These are phyloP conservation scores for Blepharisma stoltei DNA, from an alignment of 73 alveolate genomes.

Conservation along the genomic window DNA sequence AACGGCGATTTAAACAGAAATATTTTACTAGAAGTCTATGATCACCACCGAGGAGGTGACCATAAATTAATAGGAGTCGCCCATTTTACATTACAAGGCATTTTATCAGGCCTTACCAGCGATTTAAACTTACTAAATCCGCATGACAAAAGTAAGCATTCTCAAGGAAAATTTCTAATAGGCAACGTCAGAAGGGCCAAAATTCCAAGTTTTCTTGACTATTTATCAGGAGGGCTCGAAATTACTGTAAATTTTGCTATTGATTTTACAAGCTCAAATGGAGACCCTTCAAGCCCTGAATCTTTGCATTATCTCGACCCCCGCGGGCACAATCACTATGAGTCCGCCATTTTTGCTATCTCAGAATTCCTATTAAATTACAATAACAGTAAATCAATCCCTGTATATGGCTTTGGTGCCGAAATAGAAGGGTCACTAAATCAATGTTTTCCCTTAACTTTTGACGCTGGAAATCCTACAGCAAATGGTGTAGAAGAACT, in stretches of 20 bases:
- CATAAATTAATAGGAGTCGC: not conserved
- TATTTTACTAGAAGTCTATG: conserved; percentile 18
- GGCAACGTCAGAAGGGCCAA: not conserved
- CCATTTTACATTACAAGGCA: conserved; percentile 2
- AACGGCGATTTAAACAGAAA: conserved; percentile 7
- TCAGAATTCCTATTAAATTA: conserved; percentile 75
- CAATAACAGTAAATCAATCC: conserved; percentile 73
- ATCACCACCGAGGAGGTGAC: not conserved
- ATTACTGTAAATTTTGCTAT: conserved; percentile 69
- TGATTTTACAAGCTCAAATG: conserved; percentile 84
- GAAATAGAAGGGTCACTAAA: conserved; percentile 41
- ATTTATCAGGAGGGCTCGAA: conserved; percentile 81
- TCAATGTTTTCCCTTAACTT: conserved; percentile 74
- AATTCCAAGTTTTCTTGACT: conserved; percentile 55
- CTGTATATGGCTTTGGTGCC: conserved; percentile 85
- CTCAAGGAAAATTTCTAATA: too few species aligned
- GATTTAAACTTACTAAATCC: too few species aligned
- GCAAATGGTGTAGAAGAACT: conserved; percentile 68
- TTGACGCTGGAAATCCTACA: conserved; percentile 55
- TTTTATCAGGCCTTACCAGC: not conserved
- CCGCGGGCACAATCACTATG: conserved; percentile 53
- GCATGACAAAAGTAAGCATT: too few species aligned
- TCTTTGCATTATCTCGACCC: conserved; percentile 72
- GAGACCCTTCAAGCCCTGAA: conserved; percentile 46
- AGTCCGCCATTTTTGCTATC: conserved; percentile 66